Evolutionary conservation across 106 monocot species (phyloP), one percentile per base, ranked within the genome.

Genomic region (Phalaenopsis equestris): DNA sequence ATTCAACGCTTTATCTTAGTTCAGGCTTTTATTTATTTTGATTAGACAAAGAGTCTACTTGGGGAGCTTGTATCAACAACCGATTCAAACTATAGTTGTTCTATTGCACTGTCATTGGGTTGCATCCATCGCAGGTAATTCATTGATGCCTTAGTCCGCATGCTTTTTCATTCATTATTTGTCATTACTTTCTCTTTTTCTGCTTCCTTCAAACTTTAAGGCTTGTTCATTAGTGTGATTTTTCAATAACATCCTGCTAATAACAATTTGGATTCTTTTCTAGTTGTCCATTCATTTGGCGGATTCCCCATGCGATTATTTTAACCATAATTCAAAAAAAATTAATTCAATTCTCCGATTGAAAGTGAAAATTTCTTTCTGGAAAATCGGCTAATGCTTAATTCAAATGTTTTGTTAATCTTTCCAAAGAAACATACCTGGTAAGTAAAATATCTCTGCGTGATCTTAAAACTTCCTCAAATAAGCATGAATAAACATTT

Each of bases 111-210:
- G 80, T 88, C 94, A 17, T 82, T 98, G 72, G 98, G 98, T 78
- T 98, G 98, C 83, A 94, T 98, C 56, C 89, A 98, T 85, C 86
- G 89, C 17, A 90, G 94, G 97, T 98, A 76, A 75, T 67, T 30
- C 49, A 77, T 72, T 55, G 58, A 72, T 58, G 68, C 42, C 18
- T 17, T 12, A 24, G 7, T n/a, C 76, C 12, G 6, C 30, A 23
- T 24, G 4, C 43, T 42, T 74, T 74, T 38, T 70, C 12, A 39
- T 70, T 70, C 7, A 1, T 52, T 48, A 4, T 9, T 47, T 24
- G 45, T 74, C 45, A 0, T 3, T 11, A 49, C 5, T 52, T 24
- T 49, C 4, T 15, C 49, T 76, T 76, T 6, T 76, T 52, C 30
- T 24, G 10, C 12, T 52, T 47, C 48, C 52, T 49, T 76, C 24